These are phyloP conservation scores for Phytophthora quininea DNA, from an alignment of 352 stramenopile species.

Conservation along the genomic window DNA sequence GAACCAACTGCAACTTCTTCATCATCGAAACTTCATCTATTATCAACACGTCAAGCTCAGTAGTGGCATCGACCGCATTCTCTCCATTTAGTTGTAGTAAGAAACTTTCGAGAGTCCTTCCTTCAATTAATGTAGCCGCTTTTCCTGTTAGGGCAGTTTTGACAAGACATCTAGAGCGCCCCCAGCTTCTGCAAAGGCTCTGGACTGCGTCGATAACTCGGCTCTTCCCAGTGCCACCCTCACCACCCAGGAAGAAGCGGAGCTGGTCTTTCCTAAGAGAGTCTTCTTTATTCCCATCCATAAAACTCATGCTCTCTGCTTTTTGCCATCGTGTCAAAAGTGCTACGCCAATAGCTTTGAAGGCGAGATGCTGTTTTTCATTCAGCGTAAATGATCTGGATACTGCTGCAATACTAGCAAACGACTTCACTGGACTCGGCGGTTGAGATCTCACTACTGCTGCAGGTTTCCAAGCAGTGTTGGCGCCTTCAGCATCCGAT, in stretches of 20 bases:
- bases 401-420: not conserved
- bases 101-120: not conserved
- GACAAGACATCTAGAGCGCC: not conserved
- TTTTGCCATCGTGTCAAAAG: not conserved
- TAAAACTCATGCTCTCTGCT: not conserved
- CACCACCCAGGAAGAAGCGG: constrained; percentile 5
- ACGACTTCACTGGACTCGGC: no score
- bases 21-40: no score
- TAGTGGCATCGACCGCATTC: no score
- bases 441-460: no score
- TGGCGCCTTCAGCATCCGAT: no score
- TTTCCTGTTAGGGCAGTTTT: not conserved
- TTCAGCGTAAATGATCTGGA: not conserved
- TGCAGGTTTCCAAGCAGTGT: not conserved
- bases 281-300: not conserved
- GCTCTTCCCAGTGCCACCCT: not conserved
- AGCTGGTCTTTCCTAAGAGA: not conserved
- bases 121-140: constrained; percentile 1
- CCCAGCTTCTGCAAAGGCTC: constrained; percentile 3
- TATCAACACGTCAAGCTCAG: no score
- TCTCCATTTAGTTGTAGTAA: no score
- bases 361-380: not conserved
- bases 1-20: not conserved
- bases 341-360: not conserved
- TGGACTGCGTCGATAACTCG: constrained; percentile 7